Evolutionary conservation across 2,329 filamentous ascomycete species (phyloP), one percentile per base, ranked within the genome.

Genomic region (Simplicillium aogashimaense): DNA sequence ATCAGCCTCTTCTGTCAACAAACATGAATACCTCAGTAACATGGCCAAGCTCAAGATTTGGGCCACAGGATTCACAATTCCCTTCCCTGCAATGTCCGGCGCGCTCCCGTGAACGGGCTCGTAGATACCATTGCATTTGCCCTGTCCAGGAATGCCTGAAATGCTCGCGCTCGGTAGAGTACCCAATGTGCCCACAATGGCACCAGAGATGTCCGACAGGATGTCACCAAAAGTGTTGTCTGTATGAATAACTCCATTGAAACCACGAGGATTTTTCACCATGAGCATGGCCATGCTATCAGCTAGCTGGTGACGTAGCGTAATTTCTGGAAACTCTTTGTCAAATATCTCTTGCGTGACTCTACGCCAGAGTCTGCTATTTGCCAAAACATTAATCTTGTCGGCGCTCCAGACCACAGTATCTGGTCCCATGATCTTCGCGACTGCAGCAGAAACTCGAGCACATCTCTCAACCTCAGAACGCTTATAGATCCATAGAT

Each of bases 71-170:
- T 87, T 86, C 40, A 83, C 81, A 33, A 84, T 70, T 31, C 78
- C 78, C 55, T 83, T 72, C 42, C 83, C 83, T 7, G 78, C 76
- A 47, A 87, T 86, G 49, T 87, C 83, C 10, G 83, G 83, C 2
- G 83, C 83, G 39, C 54, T 75, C 65, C 81, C 83, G 55, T 87
- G 83, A 40, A 87, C 84, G 4, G 83, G 83, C 63, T 87, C 83
- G 54, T 86, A 87, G 50, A 86, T 84, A 45, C 82, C 81, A 49
- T 83, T 85, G 50, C 58, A 62, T n/a, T 48, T 51, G n/a, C 52
- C 55, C 14, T 59, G 45, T 2, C 58, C 55, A 0, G 63, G 63
- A 3, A 69, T 56, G 2, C 63, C 68, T 0, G 61, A 58, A 2
- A 69, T 55, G 36, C 63, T 66, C 3, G 67, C 67, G 38, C 64